Evolutionary conservation across 2,329 filamentous ascomycete genomes (phyloP), one percentile per base, ranked within the genome.

Genomic region (Metarhizium guizhouense): DNA sequence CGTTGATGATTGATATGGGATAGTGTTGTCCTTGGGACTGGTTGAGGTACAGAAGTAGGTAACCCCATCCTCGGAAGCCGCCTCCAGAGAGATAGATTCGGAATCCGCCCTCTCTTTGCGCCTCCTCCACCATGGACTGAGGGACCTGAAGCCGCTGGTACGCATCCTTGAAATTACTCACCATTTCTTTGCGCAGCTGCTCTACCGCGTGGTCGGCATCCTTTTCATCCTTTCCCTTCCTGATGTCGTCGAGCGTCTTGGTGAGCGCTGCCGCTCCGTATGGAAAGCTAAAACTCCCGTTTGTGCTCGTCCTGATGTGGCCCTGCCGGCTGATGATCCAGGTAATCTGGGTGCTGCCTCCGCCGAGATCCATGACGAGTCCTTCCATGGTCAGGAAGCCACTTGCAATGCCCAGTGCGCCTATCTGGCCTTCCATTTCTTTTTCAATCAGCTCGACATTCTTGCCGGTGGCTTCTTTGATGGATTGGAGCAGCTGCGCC

Each of bases 1-100:
- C 86, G 61, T 89, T 88, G 72, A 89, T 87, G 57, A 87, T 82
- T 2, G 85, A 83, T 20, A 88, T 84, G 0, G 86, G 86, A 63
- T 88, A 88, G 0, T 84, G 84, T 16, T 73, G 68, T 18, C 84
- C 76, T 5, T 70, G 67, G 48, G 84, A 79, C 63, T 81, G 75
- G 56, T 77, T 79, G 75, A 88, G 83, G 51, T 71, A 72, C 4
- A 72, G 66, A 43, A 88, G 76, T 13, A 88, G 69, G 63, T 87
- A 88, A 2, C 86, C 86, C 83, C 86, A 88, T 3, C 86, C 86
- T 51, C 86, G 74, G 62, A 88, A 88, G 0, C 86, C 86, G 16
- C 85, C 86, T 25, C 85, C 86, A 16, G 83, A 87, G 6, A 89
- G 76, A 60, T 87, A 88, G 1, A 89, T 72, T 3, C 78, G 77